phyloP scores from a whole-genome alignment of 768 basidiomycete genomes.

The Phylloporus rhodoxanthus region DNA sequence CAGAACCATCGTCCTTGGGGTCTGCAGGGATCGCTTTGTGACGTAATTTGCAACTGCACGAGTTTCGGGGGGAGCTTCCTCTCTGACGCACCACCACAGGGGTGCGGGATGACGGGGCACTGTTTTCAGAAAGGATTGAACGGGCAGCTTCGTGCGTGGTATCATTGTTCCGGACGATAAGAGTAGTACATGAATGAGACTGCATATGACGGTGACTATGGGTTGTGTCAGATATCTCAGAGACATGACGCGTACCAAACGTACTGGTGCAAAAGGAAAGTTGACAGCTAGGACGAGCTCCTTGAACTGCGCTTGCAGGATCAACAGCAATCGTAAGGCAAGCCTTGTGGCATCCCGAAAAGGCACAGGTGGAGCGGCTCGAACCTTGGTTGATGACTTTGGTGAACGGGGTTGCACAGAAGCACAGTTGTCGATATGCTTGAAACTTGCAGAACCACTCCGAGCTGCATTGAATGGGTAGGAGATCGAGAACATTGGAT shows the following conservation, averaged over 20 bases:
- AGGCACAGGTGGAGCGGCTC: slow-evolving; percentile 45
- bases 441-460: slow-evolving; percentile 60
- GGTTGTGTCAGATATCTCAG: slow-evolving; percentile 7
- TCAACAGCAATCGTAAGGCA: slow-evolving; percentile 38
- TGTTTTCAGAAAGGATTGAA: slow-evolving; percentile 45
- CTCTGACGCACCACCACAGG: slow-evolving; percentile 24
- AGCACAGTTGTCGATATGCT: slow-evolving; percentile 53
- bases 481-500: slow-evolving; percentile 65
- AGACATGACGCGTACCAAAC: slow-evolving; percentile 9
- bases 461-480: slow-evolving; percentile 63
- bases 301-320: slow-evolving; percentile 1
- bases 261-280: slow-evolving; percentile 63
- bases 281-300: slow-evolving; percentile 48
- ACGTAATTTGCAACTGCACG: slow-evolving; percentile 55
- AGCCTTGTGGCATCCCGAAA: slow-evolving; percentile 47
- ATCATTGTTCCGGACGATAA: slow-evolving; percentile 6
- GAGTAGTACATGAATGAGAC: slow-evolving; percentile 49
- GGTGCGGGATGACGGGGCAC: slow-evolving; percentile 15
- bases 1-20: slow-evolving; percentile 45
- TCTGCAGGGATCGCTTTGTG: slow-evolving; percentile 63
- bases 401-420: slow-evolving; percentile 2
- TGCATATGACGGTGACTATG: slow-evolving; percentile 61
- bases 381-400: slow-evolving; percentile 6
- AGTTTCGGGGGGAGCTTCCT: slow-evolving; percentile 41
- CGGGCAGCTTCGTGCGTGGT: slow-evolving; percentile 45